Conservation (phyloP, 2,329 filamentous ascomycete species). For the Sporothrix pallida region DNA sequence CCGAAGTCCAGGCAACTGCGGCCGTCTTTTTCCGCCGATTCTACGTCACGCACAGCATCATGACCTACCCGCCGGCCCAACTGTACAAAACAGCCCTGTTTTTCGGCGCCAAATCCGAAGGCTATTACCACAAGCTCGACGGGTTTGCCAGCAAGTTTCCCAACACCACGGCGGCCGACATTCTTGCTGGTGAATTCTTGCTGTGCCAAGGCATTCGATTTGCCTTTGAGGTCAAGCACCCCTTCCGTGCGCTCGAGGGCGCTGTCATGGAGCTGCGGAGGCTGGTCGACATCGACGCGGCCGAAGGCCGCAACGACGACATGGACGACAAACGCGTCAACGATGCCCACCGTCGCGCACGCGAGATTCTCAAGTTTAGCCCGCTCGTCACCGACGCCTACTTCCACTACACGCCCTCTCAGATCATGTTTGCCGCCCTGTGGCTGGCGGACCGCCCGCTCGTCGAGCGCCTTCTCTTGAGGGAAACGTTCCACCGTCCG, state of each 20-base stretch:
- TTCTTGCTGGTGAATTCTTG: slow-evolving; percentile 90
- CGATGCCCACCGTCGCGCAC: slow-evolving; percentile 73
- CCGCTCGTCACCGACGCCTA: slow-evolving; percentile 93
- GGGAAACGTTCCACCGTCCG: slow-evolving; percentile 46
- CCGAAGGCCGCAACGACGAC: slow-evolving; percentile 41
- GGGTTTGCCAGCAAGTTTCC: slow-evolving; percentile 71
- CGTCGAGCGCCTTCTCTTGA: slow-evolving; percentile 56
- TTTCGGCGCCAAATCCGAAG: slow-evolving; percentile 92
- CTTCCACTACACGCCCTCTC: slow-evolving; percentile 91
- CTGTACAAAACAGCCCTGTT: slow-evolving; percentile 91
- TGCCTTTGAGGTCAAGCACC: slow-evolving; percentile 90
- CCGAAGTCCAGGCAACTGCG: slow-evolving; percentile 70
- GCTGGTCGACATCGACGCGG: slow-evolving; percentile 64
- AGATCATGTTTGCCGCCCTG: slow-evolving; percentile 87
- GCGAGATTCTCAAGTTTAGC: slow-evolving; percentile 76
- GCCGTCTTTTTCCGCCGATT: slow-evolving; percentile 92
- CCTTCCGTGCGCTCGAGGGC: slow-evolving; percentile 85
- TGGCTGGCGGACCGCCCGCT: slow-evolving; percentile 74
- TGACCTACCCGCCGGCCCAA: slow-evolving; percentile 92
- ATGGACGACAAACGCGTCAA: slow-evolving; percentile 49
- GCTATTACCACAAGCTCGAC: slow-evolving; percentile 62
- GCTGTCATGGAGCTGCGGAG: slow-evolving; percentile 81
- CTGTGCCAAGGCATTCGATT: slow-evolving; percentile 92
- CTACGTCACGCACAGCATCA: slow-evolving; percentile 92
- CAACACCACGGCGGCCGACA: slow-evolving; percentile 75